Conservation (phyloP, 2,329 filamentous ascomycete species). For the Ophiobolus disseminans region DNA sequence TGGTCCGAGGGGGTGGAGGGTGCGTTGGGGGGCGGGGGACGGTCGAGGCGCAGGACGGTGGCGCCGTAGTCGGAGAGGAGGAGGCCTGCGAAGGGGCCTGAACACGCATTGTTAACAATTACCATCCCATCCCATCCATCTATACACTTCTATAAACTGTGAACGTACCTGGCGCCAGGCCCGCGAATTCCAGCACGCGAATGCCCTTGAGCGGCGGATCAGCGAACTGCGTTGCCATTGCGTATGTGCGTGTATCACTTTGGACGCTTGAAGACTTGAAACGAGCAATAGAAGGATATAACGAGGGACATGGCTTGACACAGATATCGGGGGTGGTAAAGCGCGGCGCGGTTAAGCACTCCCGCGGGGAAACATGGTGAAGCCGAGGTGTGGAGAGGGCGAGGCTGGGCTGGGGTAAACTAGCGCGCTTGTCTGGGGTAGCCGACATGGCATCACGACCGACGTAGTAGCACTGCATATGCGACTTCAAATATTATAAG, state of each 20-base stretch:
- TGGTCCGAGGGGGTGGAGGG: conserved; percentile 82
- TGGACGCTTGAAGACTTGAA: background rate
- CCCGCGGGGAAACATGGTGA: conserved; percentile 36
- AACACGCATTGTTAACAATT: too few relatives aligned
- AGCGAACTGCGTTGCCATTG: conserved; percentile 36
- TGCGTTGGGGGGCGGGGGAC: conserved; percentile 56
- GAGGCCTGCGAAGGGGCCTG: conserved; percentile 87
- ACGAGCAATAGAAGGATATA: background rate
- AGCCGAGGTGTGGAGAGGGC: conserved; percentile 41
- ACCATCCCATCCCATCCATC: too few relatives aligned
- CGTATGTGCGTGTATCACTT: conserved; percentile 3
- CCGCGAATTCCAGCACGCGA: conserved; percentile 70
- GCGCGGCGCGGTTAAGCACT: conserved; percentile 35
- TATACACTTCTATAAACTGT: too few relatives aligned
- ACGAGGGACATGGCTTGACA: conserved; percentile 31
- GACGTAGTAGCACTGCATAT: too few relatives aligned
- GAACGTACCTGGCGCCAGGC: conserved; percentile 62
- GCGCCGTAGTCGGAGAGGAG: conserved; percentile 85
- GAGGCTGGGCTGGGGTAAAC: too few relatives aligned
- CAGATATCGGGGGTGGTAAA: conserved; percentile 34
- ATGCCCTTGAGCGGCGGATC: conserved; percentile 63
- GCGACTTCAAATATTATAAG: too few relatives aligned
- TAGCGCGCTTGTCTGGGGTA: too few relatives aligned
- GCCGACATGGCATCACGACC: too few relatives aligned
- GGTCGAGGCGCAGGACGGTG: conserved; percentile 85